Conservation (phyloP, 371 early-diverging fungal species). For the Mucor saturninus region DNA sequence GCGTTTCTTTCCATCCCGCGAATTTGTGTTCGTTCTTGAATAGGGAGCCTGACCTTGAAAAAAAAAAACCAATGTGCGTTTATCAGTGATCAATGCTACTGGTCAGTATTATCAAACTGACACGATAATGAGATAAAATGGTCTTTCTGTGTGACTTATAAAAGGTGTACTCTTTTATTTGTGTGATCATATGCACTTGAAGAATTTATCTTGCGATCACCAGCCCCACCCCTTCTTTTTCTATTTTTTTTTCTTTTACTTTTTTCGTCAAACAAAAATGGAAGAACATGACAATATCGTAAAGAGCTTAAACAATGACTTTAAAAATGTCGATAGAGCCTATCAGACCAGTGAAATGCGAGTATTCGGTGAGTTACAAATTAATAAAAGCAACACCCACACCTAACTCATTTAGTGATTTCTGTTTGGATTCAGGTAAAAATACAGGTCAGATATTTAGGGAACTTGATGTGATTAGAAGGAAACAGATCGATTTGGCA, state of each 20-base stretch:
- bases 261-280: conserved; percentile 9
- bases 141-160: too few relatives aligned
- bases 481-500: conserved; percentile 29
- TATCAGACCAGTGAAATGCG: conserved; percentile 19
- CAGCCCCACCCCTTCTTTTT: neutral
- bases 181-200: too few relatives aligned
- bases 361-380: conserved; percentile 20
- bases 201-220: neutral
- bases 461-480: conserved; percentile 28
- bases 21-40: too few relatives aligned
- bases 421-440: conserved; percentile 7
- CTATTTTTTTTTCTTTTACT: neutral
- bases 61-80: too few relatives aligned
- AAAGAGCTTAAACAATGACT: conserved; percentile 19
- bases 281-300: conserved; percentile 24
- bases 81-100: too few relatives aligned
- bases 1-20: too few relatives aligned
- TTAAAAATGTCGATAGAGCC: conserved; percentile 23
- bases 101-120: too few relatives aligned
- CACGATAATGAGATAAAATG: too few relatives aligned
- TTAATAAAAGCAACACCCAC: neutral
- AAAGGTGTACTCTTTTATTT: too few relatives aligned
- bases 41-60: too few relatives aligned
- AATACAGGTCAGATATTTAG: conserved; percentile 19
- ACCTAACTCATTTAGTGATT: neutral